Conservation (phyloP, 164 flowering plant species). For the Santalum album region DNA sequence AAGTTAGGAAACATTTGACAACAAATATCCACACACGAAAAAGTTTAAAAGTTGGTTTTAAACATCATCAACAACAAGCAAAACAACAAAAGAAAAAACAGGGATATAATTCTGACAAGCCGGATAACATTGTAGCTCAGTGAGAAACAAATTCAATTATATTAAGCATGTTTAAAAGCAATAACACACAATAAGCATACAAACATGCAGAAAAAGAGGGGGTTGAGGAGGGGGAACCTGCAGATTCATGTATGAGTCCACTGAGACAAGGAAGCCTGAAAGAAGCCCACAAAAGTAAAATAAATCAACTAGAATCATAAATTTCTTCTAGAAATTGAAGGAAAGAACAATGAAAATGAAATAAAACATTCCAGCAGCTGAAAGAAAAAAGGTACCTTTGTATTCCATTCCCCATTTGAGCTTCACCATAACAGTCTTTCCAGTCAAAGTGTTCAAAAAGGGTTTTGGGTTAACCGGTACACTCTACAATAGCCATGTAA, state of each 20-base stretch:
- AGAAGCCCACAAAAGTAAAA: neutral
- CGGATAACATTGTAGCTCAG: too few species aligned
- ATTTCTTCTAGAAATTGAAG: neutral
- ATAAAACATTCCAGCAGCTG: neutral
- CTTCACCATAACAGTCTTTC: constrained; percentile 87
- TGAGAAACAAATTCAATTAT: too few species aligned
- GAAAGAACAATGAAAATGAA: neutral
- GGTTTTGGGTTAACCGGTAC: constrained; percentile 95
- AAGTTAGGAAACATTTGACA: neutral
- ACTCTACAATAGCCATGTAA: constrained; percentile 26
- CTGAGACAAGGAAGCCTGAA: constrained; percentile 78
- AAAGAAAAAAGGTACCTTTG: constrained; percentile 41
- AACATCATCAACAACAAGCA: too few species aligned
- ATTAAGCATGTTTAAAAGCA: too few species aligned
- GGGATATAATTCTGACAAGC: too few species aligned
- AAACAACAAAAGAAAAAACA: too few species aligned
- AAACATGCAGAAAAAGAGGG: neutral
- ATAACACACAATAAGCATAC: too few species aligned
- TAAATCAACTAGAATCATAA: neutral
- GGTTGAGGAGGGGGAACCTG: constrained; percentile 24
- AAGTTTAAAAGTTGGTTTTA: neutral
- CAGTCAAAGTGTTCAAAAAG: constrained; percentile 90
- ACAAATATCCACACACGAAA: neutral
- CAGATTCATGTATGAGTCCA: constrained; percentile 72
- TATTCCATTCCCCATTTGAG: constrained; percentile 99